Evolutionary conservation across 1,284 basidiomycete species (phyloP), one percentile per base, ranked within the genome.

Genomic region (Melampsora americana): DNA sequence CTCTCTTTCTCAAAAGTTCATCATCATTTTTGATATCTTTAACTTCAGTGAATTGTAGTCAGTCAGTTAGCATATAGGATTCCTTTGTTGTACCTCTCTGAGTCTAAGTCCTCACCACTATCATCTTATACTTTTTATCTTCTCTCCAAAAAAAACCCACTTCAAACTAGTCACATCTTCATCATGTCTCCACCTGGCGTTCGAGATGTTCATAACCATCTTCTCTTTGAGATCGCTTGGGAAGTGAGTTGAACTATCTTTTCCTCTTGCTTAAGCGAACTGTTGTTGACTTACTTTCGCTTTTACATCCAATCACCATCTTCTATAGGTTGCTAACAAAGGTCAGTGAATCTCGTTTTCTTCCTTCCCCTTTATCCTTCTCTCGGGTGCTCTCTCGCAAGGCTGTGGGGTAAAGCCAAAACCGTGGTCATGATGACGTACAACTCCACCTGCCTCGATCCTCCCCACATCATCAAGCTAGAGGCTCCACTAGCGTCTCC

Each of bases 141-240:
- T 53, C 50, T 35, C 50, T 20, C 50, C 50, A 53, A 53, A 53
- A 18, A n/a, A 18, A 53, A 18, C 23, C 20, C 23, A 18, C 50
- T 53, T 53, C 18, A 18, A 18, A 53, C 23, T 26, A 20, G 50
- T 53, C 50, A 20, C 50, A 26, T 26, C 23, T 53, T 18, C 18
- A 53, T 53, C 67, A 77, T 59, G 77, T 72, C 48, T 62, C 56
- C 44, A 65, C 42, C 50, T 26, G 66, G 23, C 12, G 42, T 23
- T 6, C 65, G 77, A 53, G 77, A 78, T 67, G 75, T 78, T 35
- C 68, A 66, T 28, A 70, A 78, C 56, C 67, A 77, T 70, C 62
- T 78, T 35, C 76, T 78, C 28, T 78, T 78, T 44, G 78, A 78
- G 56, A 46, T 74, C 39, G 72, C 72, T 65, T 74, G 72, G 72